phyloP scores from a whole-genome alignment of 768 basidiomycete species.

The Panaeolus cyanescens region DNA sequence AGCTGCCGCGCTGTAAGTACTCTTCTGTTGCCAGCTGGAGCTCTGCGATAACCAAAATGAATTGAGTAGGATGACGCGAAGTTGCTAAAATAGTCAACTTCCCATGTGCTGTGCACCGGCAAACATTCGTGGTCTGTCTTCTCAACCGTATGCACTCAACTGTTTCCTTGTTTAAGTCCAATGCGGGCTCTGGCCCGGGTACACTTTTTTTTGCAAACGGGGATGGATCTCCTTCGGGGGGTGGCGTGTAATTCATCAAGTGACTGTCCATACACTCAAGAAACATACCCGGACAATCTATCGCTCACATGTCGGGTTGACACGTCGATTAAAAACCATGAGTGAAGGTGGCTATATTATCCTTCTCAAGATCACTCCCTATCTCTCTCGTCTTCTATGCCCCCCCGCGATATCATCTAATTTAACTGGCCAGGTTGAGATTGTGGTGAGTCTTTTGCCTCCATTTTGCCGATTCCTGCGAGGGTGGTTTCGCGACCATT shows the following conservation, averaged over 20 bases:
- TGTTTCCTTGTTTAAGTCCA: neutral
- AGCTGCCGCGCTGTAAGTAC: neutral
- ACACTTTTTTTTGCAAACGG: neutral
- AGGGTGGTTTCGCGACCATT: neutral
- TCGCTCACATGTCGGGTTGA: slow-evolving; percentile 34
- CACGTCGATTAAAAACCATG: slow-evolving; percentile 31
- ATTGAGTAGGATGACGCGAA: neutral
- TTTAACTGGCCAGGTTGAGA: neutral
- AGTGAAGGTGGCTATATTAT: slow-evolving; percentile 4
- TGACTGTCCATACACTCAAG: slow-evolving; percentile 29
- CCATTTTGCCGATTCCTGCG: neutral
- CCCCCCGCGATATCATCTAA: neutral
- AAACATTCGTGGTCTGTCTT: neutral
- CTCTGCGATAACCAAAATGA: neutral
- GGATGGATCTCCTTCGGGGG: slow-evolving; percentile 13
- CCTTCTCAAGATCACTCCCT: neutral
- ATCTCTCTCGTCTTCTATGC: neutral
- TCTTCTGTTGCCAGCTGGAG: slow-evolving; percentile 1
- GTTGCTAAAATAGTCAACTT: neutral
- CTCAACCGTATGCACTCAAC: slow-evolving; percentile 2
- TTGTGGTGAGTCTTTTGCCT: slow-evolving; percentile 1
- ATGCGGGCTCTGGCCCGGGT: slow-evolving; percentile 11
- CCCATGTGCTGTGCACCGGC: slow-evolving; percentile 2
- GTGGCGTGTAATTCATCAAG: slow-evolving; percentile 32
- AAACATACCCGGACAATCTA: slow-evolving; percentile 25